A percentile compares a stretch with the other conserved stretches of the same genome.
phyloP scores from a whole-genome alignment of 1,139 yeast species.

The Tardiomyces blankii region DNA sequence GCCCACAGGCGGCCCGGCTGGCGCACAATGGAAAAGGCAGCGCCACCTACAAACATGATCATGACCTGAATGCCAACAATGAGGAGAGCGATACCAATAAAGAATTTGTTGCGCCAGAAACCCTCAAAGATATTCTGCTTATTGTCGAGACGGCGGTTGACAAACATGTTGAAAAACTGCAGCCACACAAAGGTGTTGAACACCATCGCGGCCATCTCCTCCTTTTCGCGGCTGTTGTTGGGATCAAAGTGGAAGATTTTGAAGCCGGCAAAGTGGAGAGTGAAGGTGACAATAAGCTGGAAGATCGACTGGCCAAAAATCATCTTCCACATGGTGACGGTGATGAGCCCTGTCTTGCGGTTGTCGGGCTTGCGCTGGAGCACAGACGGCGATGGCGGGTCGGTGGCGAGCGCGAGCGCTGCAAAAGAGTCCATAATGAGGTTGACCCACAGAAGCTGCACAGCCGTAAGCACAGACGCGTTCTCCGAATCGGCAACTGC shows the following conservation, averaged over 20 bases:
- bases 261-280: constrained; percentile 68
- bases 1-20: constrained; percentile 88
- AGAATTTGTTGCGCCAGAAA: constrained; percentile 71
- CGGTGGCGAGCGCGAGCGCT: constrained; percentile 95
- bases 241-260: constrained; percentile 33
- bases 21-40: constrained; percentile 73
- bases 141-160: constrained; percentile 86
- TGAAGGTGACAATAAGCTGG: constrained; percentile 71
- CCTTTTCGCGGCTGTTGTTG: constrained; percentile 36
- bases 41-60: constrained; percentile 96
- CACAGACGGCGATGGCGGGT: constrained; percentile 79
- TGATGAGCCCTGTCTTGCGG: constrained; percentile 65
- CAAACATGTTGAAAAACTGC: constrained; percentile 88
- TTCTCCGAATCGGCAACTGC: constrained; percentile 78
- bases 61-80: constrained; percentile 78
- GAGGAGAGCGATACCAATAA: constrained; percentile 54
- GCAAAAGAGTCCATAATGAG: constrained; percentile 97
- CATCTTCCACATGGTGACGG: constrained; percentile 98
- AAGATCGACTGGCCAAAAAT: constrained; percentile 74
- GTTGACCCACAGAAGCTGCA: constrained; percentile 94
- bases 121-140: constrained; percentile 79
- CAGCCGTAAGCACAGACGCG: constrained; percentile 87
- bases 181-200: constrained; percentile 97
- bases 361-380: constrained; percentile 80
- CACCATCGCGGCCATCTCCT: constrained; percentile 69